phyloP scores from a whole-genome alignment of 2,329 filamentous ascomycete genomes.

The Cyclaneusma minus region DNA sequence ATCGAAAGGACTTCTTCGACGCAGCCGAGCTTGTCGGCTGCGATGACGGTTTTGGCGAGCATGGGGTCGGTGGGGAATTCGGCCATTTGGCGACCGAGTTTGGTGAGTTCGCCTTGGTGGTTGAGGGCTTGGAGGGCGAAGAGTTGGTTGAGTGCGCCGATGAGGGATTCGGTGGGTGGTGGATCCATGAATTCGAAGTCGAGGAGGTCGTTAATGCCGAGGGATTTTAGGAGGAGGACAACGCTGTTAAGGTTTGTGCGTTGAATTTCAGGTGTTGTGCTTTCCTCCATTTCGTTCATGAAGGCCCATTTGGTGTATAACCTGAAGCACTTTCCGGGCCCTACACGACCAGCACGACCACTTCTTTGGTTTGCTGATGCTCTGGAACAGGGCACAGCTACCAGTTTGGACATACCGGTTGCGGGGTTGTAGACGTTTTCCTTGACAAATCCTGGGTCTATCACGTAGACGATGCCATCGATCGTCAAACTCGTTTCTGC shows the following conservation, averaged over 20 bases:
- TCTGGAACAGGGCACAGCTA: constrained; percentile 80
- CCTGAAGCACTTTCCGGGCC: constrained; percentile 83
- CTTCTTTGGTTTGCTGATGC: constrained; percentile 88
- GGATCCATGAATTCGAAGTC: constrained; percentile 96
- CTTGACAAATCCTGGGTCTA: constrained; percentile 90
- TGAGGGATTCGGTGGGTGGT: constrained; percentile 77
- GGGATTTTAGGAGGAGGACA: constrained; percentile 71
- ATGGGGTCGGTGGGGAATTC: constrained; percentile 90
- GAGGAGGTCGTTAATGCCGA: constrained; percentile 84
- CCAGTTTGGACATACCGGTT: constrained; percentile 82
- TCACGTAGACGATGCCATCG: constrained; percentile 90
- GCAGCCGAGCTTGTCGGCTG: constrained; percentile 79
- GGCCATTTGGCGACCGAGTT: constrained; percentile 83
- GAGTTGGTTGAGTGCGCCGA: constrained; percentile 75
- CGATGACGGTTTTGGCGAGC: constrained; percentile 77
- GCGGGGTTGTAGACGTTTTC: constrained; percentile 87
- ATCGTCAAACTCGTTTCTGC: constrained; percentile 93
- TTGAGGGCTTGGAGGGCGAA: constrained; percentile 86
- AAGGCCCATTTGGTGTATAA: constrained; percentile 89
- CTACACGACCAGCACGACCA: constrained; percentile 82
- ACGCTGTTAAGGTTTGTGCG: constrained; percentile 75
- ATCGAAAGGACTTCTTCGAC: constrained; percentile 86
- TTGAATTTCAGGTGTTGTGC: constrained; percentile 84
- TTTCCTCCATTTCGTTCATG: constrained; percentile 88
- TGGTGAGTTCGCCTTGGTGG: constrained; percentile 76